Conservation (phyloP, 1,284 basidiomycete genomes). For the Entoloma clypeatum region DNA sequence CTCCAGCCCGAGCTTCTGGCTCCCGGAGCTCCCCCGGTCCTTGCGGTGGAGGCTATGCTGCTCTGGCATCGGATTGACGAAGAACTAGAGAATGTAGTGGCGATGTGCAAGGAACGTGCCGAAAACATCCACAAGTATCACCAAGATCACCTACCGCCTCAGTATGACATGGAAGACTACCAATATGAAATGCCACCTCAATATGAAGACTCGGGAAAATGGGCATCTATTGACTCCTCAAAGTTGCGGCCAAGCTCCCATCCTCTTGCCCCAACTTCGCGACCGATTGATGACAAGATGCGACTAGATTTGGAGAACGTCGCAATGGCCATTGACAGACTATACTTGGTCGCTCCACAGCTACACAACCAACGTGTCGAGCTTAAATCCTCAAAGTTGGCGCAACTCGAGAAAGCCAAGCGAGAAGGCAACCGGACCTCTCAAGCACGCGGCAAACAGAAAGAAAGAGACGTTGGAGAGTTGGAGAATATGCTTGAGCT, state of each 20-base stretch:
- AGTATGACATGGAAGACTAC: slow-evolving; percentile 57
- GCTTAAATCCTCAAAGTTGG: slow-evolving; percentile 62
- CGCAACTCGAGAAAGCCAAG: slow-evolving; percentile 62
- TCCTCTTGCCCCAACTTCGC: slow-evolving; percentile 19
- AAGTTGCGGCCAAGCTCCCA: slow-evolving; percentile 27
- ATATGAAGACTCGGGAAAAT: slow-evolving; percentile 44
- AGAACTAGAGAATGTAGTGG: slow-evolving; percentile 64
- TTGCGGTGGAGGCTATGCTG: slow-evolving; percentile 60
- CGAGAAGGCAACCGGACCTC: slow-evolving; percentile 28
- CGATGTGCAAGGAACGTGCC: slow-evolving; percentile 59
- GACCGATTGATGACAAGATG: slow-evolving; percentile 59
- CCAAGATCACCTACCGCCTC: slow-evolving; percentile 54
- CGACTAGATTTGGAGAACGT: slow-evolving; percentile 79
- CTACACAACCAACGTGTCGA: slow-evolving; percentile 85
- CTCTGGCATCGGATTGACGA: slow-evolving; percentile 74
- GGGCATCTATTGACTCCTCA: slow-evolving; percentile 31
- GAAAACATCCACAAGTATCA: slow-evolving; percentile 32
- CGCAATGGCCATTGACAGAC: slow-evolving; percentile 79
- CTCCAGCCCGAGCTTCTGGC: slow-evolving; percentile 32
- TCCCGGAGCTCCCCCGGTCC: slow-evolving; percentile 41
- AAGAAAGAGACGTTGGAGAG: slow-evolving; percentile 48
- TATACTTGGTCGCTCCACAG: slow-evolving; percentile 81
- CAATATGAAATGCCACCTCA: slow-evolving; percentile 51
- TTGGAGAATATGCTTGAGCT: slow-evolving; percentile 70
- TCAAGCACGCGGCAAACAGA: slow-evolving; percentile 40